Conservation (phyloP, 225 moss, liverwort and hornwort genomes). For the Takakia lepidozioides region DNA sequence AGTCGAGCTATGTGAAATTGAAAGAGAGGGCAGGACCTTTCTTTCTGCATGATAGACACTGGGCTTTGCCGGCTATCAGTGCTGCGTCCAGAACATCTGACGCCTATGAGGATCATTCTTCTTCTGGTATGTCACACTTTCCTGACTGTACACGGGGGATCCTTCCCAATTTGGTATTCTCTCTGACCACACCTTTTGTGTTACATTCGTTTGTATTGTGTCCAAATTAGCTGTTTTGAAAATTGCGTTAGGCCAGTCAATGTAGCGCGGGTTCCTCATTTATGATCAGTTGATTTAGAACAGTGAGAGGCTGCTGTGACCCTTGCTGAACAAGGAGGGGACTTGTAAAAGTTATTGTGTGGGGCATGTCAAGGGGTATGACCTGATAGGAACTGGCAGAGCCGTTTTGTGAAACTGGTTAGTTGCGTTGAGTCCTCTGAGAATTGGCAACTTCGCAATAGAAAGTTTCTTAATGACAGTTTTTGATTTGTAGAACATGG, state of each 20-base stretch:
- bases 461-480: no score
- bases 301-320: no score
- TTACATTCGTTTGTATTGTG: neutral
- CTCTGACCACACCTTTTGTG: neutral
- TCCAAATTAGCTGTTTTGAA: neutral
- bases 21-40: constrained; percentile 24
- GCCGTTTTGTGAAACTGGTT: neutral
- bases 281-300: neutral
- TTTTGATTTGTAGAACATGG: no score
- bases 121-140: constrained; percentile 16
- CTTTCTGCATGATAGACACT: constrained; percentile 21
- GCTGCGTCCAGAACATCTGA: constrained; percentile 32
- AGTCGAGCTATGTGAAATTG: no score
- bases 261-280: no score
- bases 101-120: constrained; percentile 35
- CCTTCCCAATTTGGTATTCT: no score
- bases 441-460: neutral
- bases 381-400: neutral
- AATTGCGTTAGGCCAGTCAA: neutral
- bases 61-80: constrained; percentile 10
- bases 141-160: no score
- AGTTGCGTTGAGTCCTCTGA: neutral
- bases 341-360: no score
- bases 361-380: no score
- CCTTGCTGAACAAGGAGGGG: no score